Evolutionary conservation across 2,329 filamentous ascomycete genomes (phyloP).

Genomic region (Sodiomyces alkalinus): DNA sequence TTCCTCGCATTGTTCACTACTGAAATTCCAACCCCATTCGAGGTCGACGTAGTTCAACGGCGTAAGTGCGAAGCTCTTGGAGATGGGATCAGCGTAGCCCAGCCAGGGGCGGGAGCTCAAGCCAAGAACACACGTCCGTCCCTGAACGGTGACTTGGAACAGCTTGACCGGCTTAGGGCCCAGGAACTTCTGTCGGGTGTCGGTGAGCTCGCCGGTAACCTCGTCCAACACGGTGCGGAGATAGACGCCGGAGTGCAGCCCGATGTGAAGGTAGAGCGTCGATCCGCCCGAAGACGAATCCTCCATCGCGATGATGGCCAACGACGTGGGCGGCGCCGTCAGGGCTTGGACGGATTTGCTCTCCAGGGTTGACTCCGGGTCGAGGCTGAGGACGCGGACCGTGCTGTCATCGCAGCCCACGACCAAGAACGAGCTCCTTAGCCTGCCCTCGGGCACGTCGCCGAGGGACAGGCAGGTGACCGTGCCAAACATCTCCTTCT

Average conservation of each 20-base stretch:
- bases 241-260: slow-evolving; percentile 89
- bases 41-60: slow-evolving; percentile 78
- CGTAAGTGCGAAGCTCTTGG: slow-evolving; percentile 79
- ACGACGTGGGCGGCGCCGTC: slow-evolving; percentile 73
- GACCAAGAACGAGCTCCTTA: slow-evolving; percentile 82
- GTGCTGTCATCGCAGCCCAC: slow-evolving; percentile 96
- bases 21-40: slow-evolving; percentile 94
- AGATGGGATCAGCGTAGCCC: slow-evolving; percentile 79
- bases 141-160: slow-evolving; percentile 79
- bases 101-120: slow-evolving; percentile 93
- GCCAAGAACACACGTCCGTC: slow-evolving; percentile 71
- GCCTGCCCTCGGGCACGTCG: slow-evolving; percentile 76
- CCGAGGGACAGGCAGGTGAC: slow-evolving; percentile 92
- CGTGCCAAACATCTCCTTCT: slow-evolving; percentile 87
- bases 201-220: slow-evolving; percentile 85
- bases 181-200: slow-evolving; percentile 87
- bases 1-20: slow-evolving; percentile 83
- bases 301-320: slow-evolving; percentile 89
- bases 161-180: slow-evolving; percentile 82
- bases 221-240: slow-evolving; percentile 90
- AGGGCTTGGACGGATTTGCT: slow-evolving; percentile 90
- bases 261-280: slow-evolving; percentile 89
- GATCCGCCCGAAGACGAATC: slow-evolving; percentile 82
- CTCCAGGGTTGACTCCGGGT: slow-evolving; percentile 79
- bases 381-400: slow-evolving; percentile 79